Conservation (phyloP, 495 filamentous ascomycete species). For the Cetradonia linearis region DNA sequence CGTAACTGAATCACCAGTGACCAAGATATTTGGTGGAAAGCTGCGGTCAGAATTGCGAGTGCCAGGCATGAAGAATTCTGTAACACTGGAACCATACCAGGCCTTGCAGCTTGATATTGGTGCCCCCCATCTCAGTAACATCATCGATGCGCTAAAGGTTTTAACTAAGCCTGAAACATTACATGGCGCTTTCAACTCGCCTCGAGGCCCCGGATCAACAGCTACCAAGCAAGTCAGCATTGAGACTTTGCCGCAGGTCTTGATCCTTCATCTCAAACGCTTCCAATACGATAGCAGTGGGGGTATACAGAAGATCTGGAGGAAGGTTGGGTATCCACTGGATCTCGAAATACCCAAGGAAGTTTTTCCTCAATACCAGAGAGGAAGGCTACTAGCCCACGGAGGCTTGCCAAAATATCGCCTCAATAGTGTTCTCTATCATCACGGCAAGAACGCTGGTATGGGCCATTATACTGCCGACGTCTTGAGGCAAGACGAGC, state of each 20-base stretch:
- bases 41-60: slow-evolving; percentile 82
- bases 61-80: slow-evolving; percentile 76
- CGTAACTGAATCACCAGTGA: slow-evolving; percentile 68
- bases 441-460: slow-evolving; percentile 91
- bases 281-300: slow-evolving; percentile 91
- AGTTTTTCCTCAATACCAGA: slow-evolving; percentile 68
- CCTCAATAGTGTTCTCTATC: slow-evolving; percentile 87
- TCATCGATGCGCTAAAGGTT: slow-evolving; percentile 79
- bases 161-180: slow-evolving; percentile 75
- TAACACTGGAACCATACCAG: slow-evolving; percentile 88
- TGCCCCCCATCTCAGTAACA: slow-evolving; percentile 71
- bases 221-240: slow-evolving; percentile 94
- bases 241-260: slow-evolving; percentile 80
- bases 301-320: slow-evolving; percentile 96
- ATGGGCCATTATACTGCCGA: slow-evolving; percentile 97
- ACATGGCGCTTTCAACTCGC: slow-evolving; percentile 77
- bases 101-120: slow-evolving; percentile 92
- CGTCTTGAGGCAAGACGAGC: slow-evolving; percentile 82
- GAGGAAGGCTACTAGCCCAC: slow-evolving; percentile 51
- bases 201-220: slow-evolving; percentile 61
- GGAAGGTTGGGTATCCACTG: slow-evolving; percentile 88
- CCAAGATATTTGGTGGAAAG: slow-evolving; percentile 88
- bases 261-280: slow-evolving; percentile 91
- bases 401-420: slow-evolving; percentile 68
- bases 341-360: slow-evolving; percentile 91